Base-by-base conservation (phyloP, 805 yeast genomes). In the Candida suzukii region DNA sequence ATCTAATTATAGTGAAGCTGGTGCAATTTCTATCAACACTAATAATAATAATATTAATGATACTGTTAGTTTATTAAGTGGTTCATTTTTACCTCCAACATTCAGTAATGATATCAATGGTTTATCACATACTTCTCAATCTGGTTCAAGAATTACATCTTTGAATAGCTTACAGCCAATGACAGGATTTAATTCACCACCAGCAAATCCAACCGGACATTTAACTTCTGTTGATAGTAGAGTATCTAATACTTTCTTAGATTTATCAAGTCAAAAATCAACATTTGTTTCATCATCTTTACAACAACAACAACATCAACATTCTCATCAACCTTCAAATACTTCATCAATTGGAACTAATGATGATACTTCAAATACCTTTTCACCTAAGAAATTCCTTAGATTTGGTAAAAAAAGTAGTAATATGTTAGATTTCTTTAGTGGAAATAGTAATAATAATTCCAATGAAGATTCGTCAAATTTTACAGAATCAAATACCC, bases 341-440 rank as follows among this genome's bases (percentile, higher is more conserved):
- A 47, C 51, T 22, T 2, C 47, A 29, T 16, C 40, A 43, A 17
- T 49, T 54, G 22, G 52, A 50, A 32, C 45, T 50, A n/a, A 44
- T 55, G 28, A 34, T 13, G 19, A 34, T 5, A 21, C 26, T 16
- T 9, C 18, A 10, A 36, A 36, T 17, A 4, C 53, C 4, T 51
- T 59, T 35, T 57, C 64, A 10, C 61, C 63, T 31, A 57, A 58
- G 45, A 52, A 60, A 30, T 48, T 60, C 3, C 52, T 60, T 36
- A 44, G 50, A 2, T 60, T 60, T 39, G 59, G 59, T 18, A 55
- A 49, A 38, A 54, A 50, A 38, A 44, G 38, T 8, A 21, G 33
- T 37, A 37, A 37, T 14, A 37, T 37, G 33, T 11, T 37, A 11
- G 39, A 39, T 28, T 33, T 36, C 14, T 20, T 33, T 16, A 14